phyloP scores from a whole-genome alignment of 2,329 filamentous ascomycete genomes.

The Cephalotrichum gorgonifer region DNA sequence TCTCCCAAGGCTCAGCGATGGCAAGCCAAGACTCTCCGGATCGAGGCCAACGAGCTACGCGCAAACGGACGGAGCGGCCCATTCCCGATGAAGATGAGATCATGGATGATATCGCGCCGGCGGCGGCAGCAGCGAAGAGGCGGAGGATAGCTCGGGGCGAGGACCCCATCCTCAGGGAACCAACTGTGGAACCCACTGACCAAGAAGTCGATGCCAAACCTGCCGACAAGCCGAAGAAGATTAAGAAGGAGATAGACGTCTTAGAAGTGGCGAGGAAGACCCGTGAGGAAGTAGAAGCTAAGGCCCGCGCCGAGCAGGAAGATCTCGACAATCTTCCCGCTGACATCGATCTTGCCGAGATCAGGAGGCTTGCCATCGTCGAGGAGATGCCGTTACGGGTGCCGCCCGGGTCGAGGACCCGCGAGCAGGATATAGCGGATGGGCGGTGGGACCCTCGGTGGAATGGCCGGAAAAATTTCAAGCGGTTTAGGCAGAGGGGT shows the following conservation, averaged over 20 bases:
- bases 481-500: conserved; percentile 63
- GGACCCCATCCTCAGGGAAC: conserved; percentile 19
- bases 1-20: conserved; percentile 35
- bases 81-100: conserved; percentile 39
- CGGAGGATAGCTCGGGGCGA: conserved; percentile 54
- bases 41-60: neutral
- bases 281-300: conserved; percentile 57
- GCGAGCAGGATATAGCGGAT: conserved; percentile 39
- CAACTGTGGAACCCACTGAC: conserved; percentile 7
- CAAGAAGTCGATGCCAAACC: conserved; percentile 13
- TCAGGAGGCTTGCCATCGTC: conserved; percentile 65
- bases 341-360: conserved; percentile 60
- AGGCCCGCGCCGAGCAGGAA: conserved; percentile 41
- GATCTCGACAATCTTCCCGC: conserved; percentile 41
- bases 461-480: conserved; percentile 96
- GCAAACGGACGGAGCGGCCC: conserved; percentile 35
- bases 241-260: conserved; percentile 56
- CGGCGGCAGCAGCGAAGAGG: conserved; percentile 68
- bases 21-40: conserved; percentile 10
- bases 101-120: conserved; percentile 66
- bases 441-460: conserved; percentile 75
- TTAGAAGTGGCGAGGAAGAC: conserved; percentile 53
- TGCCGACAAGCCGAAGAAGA: conserved; percentile 30
- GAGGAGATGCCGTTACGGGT: conserved; percentile 61
- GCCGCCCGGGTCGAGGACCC: conserved; percentile 17